Evolutionary conservation across 768 basidiomycete genomes (phyloP).

Genomic region (Agaricus sinodeliciosus): DNA sequence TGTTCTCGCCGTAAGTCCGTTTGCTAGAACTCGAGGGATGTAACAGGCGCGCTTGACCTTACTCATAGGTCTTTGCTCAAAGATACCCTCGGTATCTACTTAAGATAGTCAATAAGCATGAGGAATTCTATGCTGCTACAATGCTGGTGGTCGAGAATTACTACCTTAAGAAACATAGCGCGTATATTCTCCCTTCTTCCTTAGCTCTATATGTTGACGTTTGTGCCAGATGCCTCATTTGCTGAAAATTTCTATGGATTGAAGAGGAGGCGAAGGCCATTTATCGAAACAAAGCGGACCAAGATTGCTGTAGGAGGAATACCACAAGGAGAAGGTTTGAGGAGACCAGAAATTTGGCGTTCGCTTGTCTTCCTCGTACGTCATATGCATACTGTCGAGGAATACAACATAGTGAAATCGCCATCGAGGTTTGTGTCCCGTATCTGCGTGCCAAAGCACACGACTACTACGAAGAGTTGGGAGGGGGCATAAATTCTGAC

Average conservation of each 20-base stretch:
- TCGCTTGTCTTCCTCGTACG: conserved; percentile 79
- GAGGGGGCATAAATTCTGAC: conserved; percentile 73
- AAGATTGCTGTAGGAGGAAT: conserved; percentile 61
- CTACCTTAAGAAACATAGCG: conserved; percentile 84
- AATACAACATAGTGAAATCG: background rate
- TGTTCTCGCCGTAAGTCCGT: conserved; percentile 61
- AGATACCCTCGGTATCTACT: conserved; percentile 89
- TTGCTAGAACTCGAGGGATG: background rate
- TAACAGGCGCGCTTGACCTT: background rate
- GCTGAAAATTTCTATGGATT: conserved; percentile 95
- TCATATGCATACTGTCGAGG: conserved; percentile 4
- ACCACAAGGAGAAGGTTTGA: conserved; percentile 58
- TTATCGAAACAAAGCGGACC: conserved; percentile 63
- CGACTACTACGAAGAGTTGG: conserved; percentile 86
- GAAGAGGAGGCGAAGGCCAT: conserved; percentile 68
- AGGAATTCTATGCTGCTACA: conserved; percentile 88
- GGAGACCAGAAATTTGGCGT: conserved; percentile 60
- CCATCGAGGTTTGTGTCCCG: conserved; percentile 74
- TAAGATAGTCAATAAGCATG: conserved; percentile 87
- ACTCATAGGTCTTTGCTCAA: conserved; percentile 85
- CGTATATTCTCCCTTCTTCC: background rate
- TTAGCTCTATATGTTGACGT: background rate
- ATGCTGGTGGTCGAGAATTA: conserved; percentile 89
- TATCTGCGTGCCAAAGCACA: conserved; percentile 86
- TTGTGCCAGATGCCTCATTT: conserved; percentile 74